phyloP scores from a whole-genome alignment of 164 flowering plant genomes.

The Chimonanthus praecox region DNA sequence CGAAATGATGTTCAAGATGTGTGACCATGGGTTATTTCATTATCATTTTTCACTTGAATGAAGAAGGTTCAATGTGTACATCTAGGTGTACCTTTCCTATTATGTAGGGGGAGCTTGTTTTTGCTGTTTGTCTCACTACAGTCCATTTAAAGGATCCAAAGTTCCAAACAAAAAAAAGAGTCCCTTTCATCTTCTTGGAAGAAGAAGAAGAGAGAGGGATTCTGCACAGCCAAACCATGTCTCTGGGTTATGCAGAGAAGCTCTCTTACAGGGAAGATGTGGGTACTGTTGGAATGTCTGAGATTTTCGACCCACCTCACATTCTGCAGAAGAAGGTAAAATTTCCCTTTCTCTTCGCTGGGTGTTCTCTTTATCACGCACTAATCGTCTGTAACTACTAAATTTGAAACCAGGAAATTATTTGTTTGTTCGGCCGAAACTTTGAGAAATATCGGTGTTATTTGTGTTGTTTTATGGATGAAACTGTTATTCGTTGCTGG shows the following conservation, averaged over 20 bases:
- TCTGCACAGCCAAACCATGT: slow-evolving; percentile 35
- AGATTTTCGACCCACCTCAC: slow-evolving; percentile 57
- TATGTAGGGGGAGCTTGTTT: no score
- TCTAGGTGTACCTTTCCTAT: no score
- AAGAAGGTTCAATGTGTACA: no score
- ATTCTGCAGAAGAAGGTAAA: slow-evolving; percentile 59
- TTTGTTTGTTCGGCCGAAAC: not conserved
- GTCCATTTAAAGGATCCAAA: not conserved
- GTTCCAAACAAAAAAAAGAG: not conserved
- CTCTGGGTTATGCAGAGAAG: slow-evolving; percentile 90
- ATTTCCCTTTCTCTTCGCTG: not conserved
- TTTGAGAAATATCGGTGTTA: not conserved
- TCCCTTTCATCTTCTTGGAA: not conserved
- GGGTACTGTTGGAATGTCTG: slow-evolving; percentile 83
- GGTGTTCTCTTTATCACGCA: slow-evolving; percentile 4
- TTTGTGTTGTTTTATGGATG: not conserved
- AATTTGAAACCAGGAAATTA: slow-evolving; percentile 1
- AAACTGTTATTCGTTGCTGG: not conserved
- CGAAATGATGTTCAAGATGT: no score
- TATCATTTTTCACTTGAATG: no score
- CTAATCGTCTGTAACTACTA: not conserved
- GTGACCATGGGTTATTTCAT: no score
- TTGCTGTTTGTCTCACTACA: no score
- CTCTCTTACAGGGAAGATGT: slow-evolving; percentile 84
- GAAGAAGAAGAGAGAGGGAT: not conserved